phyloP scores from a whole-genome alignment of 768 basidiomycete species.

The Amanita phalloides region DNA sequence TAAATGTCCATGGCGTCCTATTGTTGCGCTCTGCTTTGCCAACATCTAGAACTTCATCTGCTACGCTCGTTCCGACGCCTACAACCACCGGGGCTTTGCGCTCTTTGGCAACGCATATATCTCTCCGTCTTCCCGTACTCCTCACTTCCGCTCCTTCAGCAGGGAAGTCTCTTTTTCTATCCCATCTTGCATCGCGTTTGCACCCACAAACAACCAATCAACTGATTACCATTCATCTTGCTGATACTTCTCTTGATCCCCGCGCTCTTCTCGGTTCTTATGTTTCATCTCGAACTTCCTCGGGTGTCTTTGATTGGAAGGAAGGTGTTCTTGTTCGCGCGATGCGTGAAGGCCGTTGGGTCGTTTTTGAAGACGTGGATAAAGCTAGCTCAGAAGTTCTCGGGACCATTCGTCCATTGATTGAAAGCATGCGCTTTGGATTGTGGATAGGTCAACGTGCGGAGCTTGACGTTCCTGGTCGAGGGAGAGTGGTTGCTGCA shows the following conservation, averaged over 20 bases:
- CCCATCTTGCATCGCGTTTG: slow-evolving; percentile 61
- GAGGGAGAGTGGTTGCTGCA: slow-evolving; percentile 63
- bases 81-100: slow-evolving; percentile 50
- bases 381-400: slow-evolving; percentile 84
- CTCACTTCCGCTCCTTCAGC: slow-evolving; percentile 80
- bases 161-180: slow-evolving; percentile 76
- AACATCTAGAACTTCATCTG: slow-evolving; percentile 12
- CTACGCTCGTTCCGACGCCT: slow-evolving; percentile 50
- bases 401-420: slow-evolving; percentile 74
- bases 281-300: slow-evolving; percentile 69
- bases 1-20: slow-evolving; percentile 56
- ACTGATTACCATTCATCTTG: slow-evolving; percentile 80
- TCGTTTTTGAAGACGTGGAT: slow-evolving; percentile 90
- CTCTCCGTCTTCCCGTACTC: slow-evolving; percentile 66
- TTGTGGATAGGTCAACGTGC: slow-evolving; percentile 72
- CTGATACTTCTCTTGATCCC: slow-evolving; percentile 92
- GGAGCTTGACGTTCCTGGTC: slow-evolving; percentile 60
- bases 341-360: slow-evolving; percentile 85
- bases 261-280: slow-evolving; percentile 91
- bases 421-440: slow-evolving; percentile 57
- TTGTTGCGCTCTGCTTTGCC: slow-evolving; percentile 37
- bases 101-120: slow-evolving; percentile 50
- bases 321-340: slow-evolving; percentile 89
- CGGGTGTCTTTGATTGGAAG: slow-evolving; percentile 93
- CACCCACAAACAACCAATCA: slow-evolving; percentile 53